Percentiles rank a stretch among this genome's conserved stretches.
These are phyloP conservation scores for Hirschfeldia incana DNA, from an alignment of 345 rosid species.

Conservation along the genomic window DNA sequence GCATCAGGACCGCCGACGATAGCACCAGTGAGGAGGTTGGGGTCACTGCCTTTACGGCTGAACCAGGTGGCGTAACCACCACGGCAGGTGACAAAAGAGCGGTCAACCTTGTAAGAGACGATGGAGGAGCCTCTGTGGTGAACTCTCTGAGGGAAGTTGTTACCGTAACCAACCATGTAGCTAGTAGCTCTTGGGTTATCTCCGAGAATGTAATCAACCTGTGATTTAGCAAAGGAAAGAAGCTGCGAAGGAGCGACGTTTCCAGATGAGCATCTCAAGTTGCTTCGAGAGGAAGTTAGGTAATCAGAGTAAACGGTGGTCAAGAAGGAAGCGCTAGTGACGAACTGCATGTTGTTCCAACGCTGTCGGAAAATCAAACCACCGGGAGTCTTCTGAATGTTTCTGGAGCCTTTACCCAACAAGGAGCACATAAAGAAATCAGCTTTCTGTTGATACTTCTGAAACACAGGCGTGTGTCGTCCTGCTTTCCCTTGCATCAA, in stretches of 20 bases:
- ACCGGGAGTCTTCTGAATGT: conserved; percentile 83
- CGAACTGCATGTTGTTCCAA: conserved; percentile 98
- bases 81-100: conserved; percentile 74
- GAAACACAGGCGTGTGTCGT: conserved; percentile 59
- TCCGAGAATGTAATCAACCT: conserved; percentile 95
- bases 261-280: conserved; percentile 64
- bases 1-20: conserved; percentile 97
- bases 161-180: conserved; percentile 97
- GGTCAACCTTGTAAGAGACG: conserved; percentile 69
- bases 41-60: conserved; percentile 72
- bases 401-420: conserved; percentile 65
- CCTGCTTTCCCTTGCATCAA: conserved; percentile 93
- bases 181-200: conserved; percentile 97
- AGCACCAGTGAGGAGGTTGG: conserved; percentile 91
- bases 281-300: conserved; percentile 64
- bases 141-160: conserved; percentile 85
- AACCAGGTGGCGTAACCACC: conserved; percentile 96
- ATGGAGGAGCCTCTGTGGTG: conserved; percentile 95
- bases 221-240: conserved; percentile 79
- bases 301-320: conserved; percentile 79
- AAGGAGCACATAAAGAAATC: conserved; percentile 90
- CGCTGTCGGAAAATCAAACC: conserved; percentile 88
- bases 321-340: conserved; percentile 83
- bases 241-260: conserved; percentile 63
- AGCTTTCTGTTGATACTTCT: conserved; percentile 77